Conservation (phyloP, 2,329 filamentous ascomycete species). For the Venturia aucupariae region DNA sequence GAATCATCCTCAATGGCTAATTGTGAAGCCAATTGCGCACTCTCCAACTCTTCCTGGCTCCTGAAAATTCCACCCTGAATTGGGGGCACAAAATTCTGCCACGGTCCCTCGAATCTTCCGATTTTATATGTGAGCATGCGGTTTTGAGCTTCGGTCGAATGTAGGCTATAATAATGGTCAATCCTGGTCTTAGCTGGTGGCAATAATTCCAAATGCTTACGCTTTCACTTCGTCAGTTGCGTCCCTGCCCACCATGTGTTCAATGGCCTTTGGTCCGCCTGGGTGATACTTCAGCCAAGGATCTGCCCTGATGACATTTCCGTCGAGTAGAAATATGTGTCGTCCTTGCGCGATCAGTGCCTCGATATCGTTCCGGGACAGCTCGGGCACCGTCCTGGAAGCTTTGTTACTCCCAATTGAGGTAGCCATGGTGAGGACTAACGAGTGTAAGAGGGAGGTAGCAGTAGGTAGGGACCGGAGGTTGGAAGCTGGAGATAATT, state of each 20-base stretch:
- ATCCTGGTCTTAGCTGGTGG: not conserved
- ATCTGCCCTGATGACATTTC: slow-evolving; percentile 77
- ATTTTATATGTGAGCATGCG: slow-evolving; percentile 78
- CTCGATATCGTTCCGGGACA: slow-evolving; percentile 58
- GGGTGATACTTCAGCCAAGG: slow-evolving; percentile 85
- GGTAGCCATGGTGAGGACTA: not conserved
- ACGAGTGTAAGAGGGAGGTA: not conserved
- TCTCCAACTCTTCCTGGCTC: slow-evolving; percentile 33
- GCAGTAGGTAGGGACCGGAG: not conserved
- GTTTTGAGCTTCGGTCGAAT: slow-evolving; percentile 66
- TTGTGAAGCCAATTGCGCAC: slow-evolving; percentile 25
- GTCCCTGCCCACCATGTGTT: slow-evolving; percentile 89
- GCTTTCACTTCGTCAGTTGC: slow-evolving; percentile 89
- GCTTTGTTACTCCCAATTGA: slow-evolving; percentile 6
- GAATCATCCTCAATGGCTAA: slow-evolving; percentile 26
- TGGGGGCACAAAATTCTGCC: slow-evolving; percentile 82
- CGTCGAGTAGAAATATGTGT: slow-evolving; percentile 71
- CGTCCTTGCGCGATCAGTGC: slow-evolving; percentile 73
- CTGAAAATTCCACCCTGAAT: slow-evolving; percentile 82
- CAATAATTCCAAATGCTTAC: slow-evolving; percentile 44
- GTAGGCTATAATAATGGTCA: slow-evolving; percentile 48
- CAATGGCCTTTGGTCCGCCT: slow-evolving; percentile 81
- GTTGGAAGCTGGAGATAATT: not conserved
- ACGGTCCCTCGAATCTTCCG: slow-evolving; percentile 68
- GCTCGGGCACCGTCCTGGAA: not conserved